Evolutionary conservation across 441 rosid species (phyloP), one percentile per base, ranked within the genome.

Genomic region (Syzygium syzygioides): DNA sequence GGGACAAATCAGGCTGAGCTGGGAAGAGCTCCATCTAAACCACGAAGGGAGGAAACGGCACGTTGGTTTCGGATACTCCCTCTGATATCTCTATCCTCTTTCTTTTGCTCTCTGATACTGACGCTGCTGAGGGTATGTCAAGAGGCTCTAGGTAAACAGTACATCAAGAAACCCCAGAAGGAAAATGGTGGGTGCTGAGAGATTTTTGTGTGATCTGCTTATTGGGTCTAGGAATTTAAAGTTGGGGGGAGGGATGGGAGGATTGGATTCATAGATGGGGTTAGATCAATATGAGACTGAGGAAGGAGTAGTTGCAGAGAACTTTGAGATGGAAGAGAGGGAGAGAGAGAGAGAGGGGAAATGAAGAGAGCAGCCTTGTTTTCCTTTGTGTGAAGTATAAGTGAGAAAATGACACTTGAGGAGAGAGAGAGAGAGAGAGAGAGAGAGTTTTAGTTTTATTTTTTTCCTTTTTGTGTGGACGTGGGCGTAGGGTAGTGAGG

Each of bases 361-460:
- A 93, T 93, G 97, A 95, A 96, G 94, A 93, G 95, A 95, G 98
- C 92, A 95, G 95, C 94, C 94, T 97, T 86, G 95, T 94, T 95
- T 97, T 94, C 95, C 94, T 96, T 94, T 94, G 95, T 95, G 96
- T 94, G 98, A 97, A 94, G 97, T 95, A 94, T 97, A 94, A 94
- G 97, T 91, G 96, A 96, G 99, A 97, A 95, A 96, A 94, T 95
- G 99, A 97, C 99, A 97, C 96, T 97, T 93, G 96, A 94, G 92
- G 90, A 32, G 54, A 10, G 55, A 17, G 88, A 88, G 76, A 88
- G 86, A 86, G 86, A 86, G 55, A 87, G 91, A 91, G 87, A 89
- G 83, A 23, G 18, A 4, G 26, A 68, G 48, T 5, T 13, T 60
- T 62, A 6, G 14, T 6, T 62, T 71, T 37, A 11, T 11, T 37